A percentile compares a stretch with the other conserved stretches of the same genome.
Evolutionary conservation across 2,329 filamentous ascomycete genomes (phyloP).

Genomic region (Fusarium secorum): DNA sequence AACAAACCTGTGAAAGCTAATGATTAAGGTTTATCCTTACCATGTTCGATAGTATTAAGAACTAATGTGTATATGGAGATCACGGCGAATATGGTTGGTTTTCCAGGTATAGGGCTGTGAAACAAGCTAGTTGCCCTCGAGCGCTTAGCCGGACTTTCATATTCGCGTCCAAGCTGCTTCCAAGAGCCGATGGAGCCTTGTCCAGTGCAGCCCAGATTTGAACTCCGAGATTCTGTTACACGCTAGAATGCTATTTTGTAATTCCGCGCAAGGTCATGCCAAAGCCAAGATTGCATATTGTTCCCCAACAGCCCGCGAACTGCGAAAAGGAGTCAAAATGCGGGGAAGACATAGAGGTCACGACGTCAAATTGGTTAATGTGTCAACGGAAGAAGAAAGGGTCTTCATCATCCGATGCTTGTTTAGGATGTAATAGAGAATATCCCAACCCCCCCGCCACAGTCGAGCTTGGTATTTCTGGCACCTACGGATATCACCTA

Average conservation of each 20-base stretch:
- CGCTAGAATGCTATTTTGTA: neutral
- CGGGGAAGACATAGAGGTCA: neutral
- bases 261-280: neutral
- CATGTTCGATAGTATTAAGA: neutral
- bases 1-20: fast-evolving
- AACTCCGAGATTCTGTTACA: neutral
- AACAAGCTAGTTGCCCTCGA: neutral
- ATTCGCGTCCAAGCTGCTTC: neutral
- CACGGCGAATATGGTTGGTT: fast-evolving
- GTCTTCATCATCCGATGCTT: neutral
- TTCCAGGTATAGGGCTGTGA: neutral
- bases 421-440: too few species aligned
- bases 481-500: neutral
- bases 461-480: neutral
- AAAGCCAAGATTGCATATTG: neutral
- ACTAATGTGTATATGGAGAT: neutral
- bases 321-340: neutral
- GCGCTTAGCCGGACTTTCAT: neutral
- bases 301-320: neutral
- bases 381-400: neutral
- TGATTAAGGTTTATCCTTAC: too few species aligned
- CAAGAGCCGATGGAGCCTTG: fast-evolving
- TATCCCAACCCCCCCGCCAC: fast-evolving
- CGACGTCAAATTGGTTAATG: neutral
- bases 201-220: neutral